Base-by-base conservation (phyloP, 345 rosid genomes). In the Viola odorata region DNA sequence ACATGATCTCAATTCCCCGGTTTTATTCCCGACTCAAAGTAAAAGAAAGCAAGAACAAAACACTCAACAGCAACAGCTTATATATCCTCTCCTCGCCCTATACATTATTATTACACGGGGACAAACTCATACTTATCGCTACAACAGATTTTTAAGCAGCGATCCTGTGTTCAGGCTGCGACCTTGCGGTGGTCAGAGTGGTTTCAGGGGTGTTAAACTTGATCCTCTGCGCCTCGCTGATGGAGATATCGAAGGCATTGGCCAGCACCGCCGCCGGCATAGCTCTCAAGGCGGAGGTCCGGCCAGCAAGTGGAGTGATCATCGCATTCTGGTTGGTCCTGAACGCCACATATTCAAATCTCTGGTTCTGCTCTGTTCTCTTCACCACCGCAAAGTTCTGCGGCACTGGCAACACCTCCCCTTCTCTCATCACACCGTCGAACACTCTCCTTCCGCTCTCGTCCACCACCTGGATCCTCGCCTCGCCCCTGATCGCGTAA, bases 281-380 rank as follows among this genome's bases (percentile, higher is more conserved):
- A 8, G 53, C 60, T 39, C 74, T 50, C 7, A 81, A 6, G 16
- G 54, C 66, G 0, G 82, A 81, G 4, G 57, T 41, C 23, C 70
- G 50, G 14, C 82, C 82, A 0, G 76, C 78, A 2, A 80, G 69
- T 10, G 60, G 73, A 65, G 12, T 71, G 14, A 47, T 63, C 55
- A 6, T 23, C 0, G 85, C 74, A 1, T 17, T 6, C 49, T 63
- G 78, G 32, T 70, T 66, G 5, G 80, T 81, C 72, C 71, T 66
- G 76, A 78, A 72, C 48, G 74, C 41, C 8, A 81, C 57, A 76
- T 76, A 81, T 40, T 73, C 78, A 5, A 70, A 50, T 32, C 82
- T 80, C 37, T 64, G 50, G 7, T 9, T 15, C 36, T 23, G 32
- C 32, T 71, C 39, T 13, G 80, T 81, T 62, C n/a, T 69, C 65